Evolutionary conservation across 2,329 filamentous ascomycete genomes (phyloP).

Genomic region (Penicillium sp.): DNA sequence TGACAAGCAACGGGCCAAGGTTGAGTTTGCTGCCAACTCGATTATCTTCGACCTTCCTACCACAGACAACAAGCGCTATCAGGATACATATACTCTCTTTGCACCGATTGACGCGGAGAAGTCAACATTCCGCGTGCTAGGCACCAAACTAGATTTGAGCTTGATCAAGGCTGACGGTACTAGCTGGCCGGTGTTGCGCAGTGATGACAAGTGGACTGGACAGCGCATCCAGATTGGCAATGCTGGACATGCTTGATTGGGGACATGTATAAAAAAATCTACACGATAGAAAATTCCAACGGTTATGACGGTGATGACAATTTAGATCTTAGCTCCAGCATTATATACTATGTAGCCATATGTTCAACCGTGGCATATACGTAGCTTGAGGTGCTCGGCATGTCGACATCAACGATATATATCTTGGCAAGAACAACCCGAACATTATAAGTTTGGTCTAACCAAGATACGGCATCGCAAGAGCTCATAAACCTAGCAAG

Average conservation of each 20-base stretch:
- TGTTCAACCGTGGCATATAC: not conserved
- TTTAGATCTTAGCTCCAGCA: not conserved
- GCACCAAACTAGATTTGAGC: conserved; percentile 82
- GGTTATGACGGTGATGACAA: conserved; percentile 15
- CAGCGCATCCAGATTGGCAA: conserved; percentile 89
- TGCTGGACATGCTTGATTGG: conserved; percentile 60
- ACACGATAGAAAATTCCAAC: conserved; percentile 7
- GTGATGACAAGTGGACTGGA: conserved; percentile 69
- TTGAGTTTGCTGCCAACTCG: conserved; percentile 64
- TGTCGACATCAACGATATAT: not conserved
- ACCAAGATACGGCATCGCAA: not conserved
- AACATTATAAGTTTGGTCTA: not conserved
- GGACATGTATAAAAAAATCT: conserved; percentile 8
- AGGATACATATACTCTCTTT: conserved; percentile 71
- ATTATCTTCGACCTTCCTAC: conserved; percentile 83
- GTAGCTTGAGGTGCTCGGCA: not conserved
- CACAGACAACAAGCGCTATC: conserved; percentile 79
- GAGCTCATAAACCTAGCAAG: not conserved
- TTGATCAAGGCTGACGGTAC: conserved; percentile 70
- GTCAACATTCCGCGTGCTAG: conserved; percentile 76
- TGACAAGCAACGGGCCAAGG: conserved; percentile 72
- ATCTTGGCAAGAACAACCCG: not conserved
- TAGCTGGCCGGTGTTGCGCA: conserved; percentile 82
- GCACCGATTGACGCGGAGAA: conserved; percentile 72
- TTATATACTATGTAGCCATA: not conserved